phyloP scores from a whole-genome alignment of 495 filamentous ascomycete species.

The Aspergillus biplanus region DNA sequence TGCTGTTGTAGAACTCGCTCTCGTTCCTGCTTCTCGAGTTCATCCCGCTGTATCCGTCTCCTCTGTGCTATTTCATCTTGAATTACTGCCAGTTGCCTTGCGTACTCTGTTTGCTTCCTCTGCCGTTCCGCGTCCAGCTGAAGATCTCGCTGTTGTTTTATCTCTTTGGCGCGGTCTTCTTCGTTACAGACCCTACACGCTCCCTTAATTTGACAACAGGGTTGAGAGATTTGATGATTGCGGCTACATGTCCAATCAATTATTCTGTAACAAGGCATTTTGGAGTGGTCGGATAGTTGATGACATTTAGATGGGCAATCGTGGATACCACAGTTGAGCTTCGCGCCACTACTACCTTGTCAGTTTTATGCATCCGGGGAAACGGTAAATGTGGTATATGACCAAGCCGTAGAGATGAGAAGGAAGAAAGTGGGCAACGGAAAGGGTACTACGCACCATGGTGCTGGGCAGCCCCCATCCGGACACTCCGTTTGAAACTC shows the following conservation, averaged over 20 bases:
- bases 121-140: constrained; percentile 57
- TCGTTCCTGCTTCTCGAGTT: constrained; percentile 46
- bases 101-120: constrained; percentile 54
- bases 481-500: constrained; percentile 67
- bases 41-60: constrained; percentile 51
- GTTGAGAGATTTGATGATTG: constrained; percentile 48
- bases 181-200: constrained; percentile 46
- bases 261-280: constrained; percentile 57
- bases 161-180: constrained; percentile 44
- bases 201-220: constrained; percentile 37
- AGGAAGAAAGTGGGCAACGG: constrained; percentile 1
- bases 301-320: constrained; percentile 67
- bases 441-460: constrained; percentile 56
- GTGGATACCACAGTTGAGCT: constrained; percentile 65
- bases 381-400: no score
- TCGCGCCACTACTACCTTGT: constrained; percentile 45
- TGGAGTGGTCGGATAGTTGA: constrained; percentile 66
- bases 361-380: neutral
- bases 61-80: constrained; percentile 61
- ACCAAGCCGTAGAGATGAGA: no score
- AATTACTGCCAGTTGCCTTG: constrained; percentile 52
- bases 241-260: constrained; percentile 53
- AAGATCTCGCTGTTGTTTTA: constrained; percentile 51
- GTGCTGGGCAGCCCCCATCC: constrained; percentile 71
- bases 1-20: constrained; percentile 50